Conservation (phyloP, 768 basidiomycete species). For the Arthromyces matolae region DNA sequence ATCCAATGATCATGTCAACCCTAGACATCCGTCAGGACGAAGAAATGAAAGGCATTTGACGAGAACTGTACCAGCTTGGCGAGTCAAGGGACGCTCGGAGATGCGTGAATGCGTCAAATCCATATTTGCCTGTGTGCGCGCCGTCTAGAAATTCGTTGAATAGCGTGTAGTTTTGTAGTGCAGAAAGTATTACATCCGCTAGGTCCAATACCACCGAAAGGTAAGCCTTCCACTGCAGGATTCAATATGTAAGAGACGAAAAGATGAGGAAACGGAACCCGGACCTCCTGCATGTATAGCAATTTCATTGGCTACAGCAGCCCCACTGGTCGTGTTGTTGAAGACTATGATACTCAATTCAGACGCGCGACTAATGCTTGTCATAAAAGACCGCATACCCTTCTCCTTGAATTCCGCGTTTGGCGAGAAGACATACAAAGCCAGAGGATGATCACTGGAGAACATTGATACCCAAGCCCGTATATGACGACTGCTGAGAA, state of each 20-base stretch:
- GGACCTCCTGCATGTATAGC: slow-evolving; percentile 57
- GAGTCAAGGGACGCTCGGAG: slow-evolving; percentile 56
- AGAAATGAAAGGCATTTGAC: slow-evolving; percentile 16
- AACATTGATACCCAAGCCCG: not conserved
- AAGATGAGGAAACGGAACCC: slow-evolving; percentile 11
- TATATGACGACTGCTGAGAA: not conserved
- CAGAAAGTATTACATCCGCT: slow-evolving; percentile 51
- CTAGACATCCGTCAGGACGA: slow-evolving; percentile 24
- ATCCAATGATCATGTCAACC: slow-evolving; percentile 44
- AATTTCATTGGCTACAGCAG: slow-evolving; percentile 65
- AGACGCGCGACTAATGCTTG: not conserved
- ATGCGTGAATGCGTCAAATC: slow-evolving; percentile 80
- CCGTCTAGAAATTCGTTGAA: slow-evolving; percentile 41
- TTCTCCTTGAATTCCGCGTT: slow-evolving; percentile 56
- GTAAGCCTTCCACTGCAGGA: slow-evolving; percentile 22
- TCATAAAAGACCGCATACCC: slow-evolving; percentile 33
- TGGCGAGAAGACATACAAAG: slow-evolving; percentile 73
- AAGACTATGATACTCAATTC: slow-evolving; percentile 45
- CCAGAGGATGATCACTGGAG: slow-evolving; percentile 65
- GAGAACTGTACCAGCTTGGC: slow-evolving; percentile 47
- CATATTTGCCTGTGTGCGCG: slow-evolving; percentile 66
- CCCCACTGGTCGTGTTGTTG: slow-evolving; percentile 67
- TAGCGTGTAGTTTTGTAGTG: not conserved
- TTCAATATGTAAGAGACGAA: not conserved
- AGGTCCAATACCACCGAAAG: slow-evolving; percentile 26